A percentile compares a stretch with the other conserved stretches of the same genome.
phyloP scores from a whole-genome alignment of 1,284 basidiomycete genomes.

The Trametes hirsuta region DNA sequence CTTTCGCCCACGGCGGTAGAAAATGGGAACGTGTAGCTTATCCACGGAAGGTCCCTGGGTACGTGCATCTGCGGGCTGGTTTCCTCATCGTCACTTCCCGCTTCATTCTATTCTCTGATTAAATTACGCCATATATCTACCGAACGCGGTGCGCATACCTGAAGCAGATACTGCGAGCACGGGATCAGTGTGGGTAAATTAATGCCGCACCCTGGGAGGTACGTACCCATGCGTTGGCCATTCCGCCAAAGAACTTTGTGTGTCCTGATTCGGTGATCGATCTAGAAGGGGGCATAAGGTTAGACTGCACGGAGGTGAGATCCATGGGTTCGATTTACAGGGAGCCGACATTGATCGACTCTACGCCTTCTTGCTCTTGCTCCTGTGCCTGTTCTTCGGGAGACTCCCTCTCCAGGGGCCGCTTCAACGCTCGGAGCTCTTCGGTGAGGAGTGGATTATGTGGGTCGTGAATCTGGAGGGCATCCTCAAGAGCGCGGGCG shows the following conservation, averaged over 20 bases:
- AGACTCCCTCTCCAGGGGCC: constrained; percentile 56
- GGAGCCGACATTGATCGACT: constrained; percentile 64
- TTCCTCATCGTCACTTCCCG: constrained; percentile 55
- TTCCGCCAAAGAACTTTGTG: constrained; percentile 64
- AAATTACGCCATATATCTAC: constrained; percentile 18
- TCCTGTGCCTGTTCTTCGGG: constrained; percentile 36
- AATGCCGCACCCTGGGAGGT: no score
- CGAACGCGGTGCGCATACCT: constrained; percentile 32
- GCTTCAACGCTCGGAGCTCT: constrained; percentile 64
- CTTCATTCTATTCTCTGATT: constrained; percentile 52
- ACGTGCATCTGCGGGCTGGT: constrained; percentile 45
- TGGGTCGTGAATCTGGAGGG: constrained; percentile 51
- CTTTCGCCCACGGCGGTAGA: constrained; percentile 46
- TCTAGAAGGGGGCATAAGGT: constrained; percentile 37
- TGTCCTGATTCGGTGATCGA: constrained; percentile 63
- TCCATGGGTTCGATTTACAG: constrained; percentile 45
- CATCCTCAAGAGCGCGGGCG: constrained; percentile 67
- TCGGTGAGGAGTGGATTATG: constrained; percentile 60
- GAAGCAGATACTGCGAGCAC: constrained; percentile 38
- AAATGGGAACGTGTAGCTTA: constrained; percentile 63
- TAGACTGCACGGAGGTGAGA: constrained; percentile 8
- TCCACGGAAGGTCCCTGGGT: constrained; percentile 58
- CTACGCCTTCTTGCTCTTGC: constrained; percentile 45
- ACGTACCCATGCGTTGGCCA: constrained; percentile 70
- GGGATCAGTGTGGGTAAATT: no score